A percentile compares a stretch with the other conserved stretches of the same genome.
Conservation (phyloP, 73 alveolate species). For the Breviolum minutum region DNA sequence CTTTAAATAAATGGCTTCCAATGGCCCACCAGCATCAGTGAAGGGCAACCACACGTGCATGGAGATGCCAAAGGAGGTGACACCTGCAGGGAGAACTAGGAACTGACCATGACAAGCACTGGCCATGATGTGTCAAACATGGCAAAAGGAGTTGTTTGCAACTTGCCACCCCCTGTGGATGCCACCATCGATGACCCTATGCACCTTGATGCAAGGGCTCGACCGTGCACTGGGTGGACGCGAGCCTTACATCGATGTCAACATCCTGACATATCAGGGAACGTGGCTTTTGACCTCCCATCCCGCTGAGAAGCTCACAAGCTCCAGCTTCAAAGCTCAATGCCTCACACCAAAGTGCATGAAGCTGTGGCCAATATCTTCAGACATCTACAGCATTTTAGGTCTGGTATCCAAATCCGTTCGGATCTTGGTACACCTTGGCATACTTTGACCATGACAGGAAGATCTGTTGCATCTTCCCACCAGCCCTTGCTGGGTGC, state of each 20-base stretch:
- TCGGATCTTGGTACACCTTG: too few relatives aligned
- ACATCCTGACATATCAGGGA: neutral
- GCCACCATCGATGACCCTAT: neutral
- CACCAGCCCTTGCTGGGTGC: neutral
- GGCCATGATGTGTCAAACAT: neutral
- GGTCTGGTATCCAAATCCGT: too few relatives aligned
- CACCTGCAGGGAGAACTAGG: neutral
- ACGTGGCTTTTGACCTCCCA: neutral
- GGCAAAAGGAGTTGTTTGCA: neutral
- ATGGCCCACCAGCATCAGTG: neutral
- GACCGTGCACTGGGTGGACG: conserved; percentile 30
- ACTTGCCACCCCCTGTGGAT: neutral
- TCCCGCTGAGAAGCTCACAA: neutral
- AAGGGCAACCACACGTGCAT: conserved; percentile 7
- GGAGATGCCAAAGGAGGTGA: conserved; percentile 33
- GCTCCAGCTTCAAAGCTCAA: conserved; percentile 1
- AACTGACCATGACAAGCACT: too few relatives aligned
- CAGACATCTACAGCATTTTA: too few relatives aligned
- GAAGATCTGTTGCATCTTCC: neutral
- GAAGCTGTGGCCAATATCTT: neutral
- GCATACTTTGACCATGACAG: too few relatives aligned
- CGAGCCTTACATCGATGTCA: neutral
- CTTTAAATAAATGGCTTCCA: neutral
- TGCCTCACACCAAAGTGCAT: neutral
- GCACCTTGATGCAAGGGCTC: conserved; percentile 38